Percentiles rank a stretch among this genome's conserved stretches.
These are phyloP conservation scores for Neostapfia colusana DNA, from an alignment of 176 grass and related monocot species.

Conservation along the genomic window DNA sequence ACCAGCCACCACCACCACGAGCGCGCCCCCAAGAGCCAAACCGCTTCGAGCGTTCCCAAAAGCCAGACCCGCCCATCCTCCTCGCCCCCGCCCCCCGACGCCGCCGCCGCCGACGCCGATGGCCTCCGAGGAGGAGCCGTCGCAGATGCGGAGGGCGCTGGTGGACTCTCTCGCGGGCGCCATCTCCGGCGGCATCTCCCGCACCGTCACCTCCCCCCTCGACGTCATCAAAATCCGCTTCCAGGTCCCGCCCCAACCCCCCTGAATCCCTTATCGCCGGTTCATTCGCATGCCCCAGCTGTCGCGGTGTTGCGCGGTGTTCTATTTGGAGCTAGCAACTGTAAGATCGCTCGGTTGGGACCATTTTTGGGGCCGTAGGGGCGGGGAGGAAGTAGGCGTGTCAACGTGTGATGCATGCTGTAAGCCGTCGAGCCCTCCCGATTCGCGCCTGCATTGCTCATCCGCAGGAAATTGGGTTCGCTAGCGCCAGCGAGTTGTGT, in stretches of 20 bases:
- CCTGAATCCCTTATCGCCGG: neutral
- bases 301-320: neutral
- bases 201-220: conserved; percentile 89
- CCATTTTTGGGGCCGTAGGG: neutral
- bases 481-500: neutral
- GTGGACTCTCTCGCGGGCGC: conserved; percentile 76
- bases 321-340: neutral
- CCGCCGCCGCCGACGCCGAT: conserved; percentile 15
- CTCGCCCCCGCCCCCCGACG: neutral
- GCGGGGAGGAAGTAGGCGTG: neutral
- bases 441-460: conserved; percentile 12
- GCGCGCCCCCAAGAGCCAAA: conserved; percentile 28
- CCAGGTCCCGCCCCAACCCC: conserved; percentile 47
- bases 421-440: neutral
- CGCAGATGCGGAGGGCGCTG: conserved; percentile 68
- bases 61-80: conserved; percentile 26
- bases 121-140: conserved; percentile 48
- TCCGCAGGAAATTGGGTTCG: neutral
- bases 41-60: conserved; percentile 15
- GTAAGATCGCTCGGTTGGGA: neutral
- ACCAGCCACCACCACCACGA: too few relatives aligned
- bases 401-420: neutral
- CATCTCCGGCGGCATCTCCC: conserved; percentile 84
- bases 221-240: conserved; percentile 99
- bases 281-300: neutral